Conservation (phyloP, 2,329 filamentous ascomycete genomes). For the Fusarium irregulare region DNA sequence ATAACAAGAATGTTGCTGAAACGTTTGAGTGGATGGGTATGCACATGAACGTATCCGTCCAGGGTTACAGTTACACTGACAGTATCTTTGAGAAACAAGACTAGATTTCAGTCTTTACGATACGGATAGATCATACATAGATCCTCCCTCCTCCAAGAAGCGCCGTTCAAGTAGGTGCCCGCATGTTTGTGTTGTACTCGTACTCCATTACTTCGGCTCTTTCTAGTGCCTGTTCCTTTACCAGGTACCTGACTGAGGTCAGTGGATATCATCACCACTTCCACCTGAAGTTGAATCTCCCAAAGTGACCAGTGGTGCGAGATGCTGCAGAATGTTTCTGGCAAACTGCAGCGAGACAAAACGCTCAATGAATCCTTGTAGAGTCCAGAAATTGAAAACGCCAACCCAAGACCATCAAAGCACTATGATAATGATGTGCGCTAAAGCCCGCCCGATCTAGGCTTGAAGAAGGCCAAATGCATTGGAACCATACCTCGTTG, state of each 20-base stretch:
- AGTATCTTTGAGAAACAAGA: not conserved
- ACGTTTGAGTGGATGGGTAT: constrained; percentile 26
- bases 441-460: constrained; percentile 32
- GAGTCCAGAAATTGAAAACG: constrained; percentile 3
- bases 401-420: constrained; percentile 5
- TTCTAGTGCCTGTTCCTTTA: not conserved
- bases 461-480: constrained; percentile 18
- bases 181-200: constrained; percentile 25
- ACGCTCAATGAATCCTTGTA: not conserved
- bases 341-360: constrained; percentile 1
- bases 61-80: constrained; percentile 8
- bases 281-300: constrained; percentile 40
- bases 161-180: constrained; percentile 14
- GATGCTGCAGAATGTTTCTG: constrained; percentile 10
- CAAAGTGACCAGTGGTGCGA: not conserved
- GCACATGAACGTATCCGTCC: constrained; percentile 29
- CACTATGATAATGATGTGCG: constrained; percentile 35
- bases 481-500: constrained; percentile 12
- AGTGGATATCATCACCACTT: constrained; percentile 34
- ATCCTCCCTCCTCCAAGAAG: not conserved
- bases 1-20: constrained; percentile 42
- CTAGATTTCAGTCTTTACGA: not conserved
- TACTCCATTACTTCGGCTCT: not conserved
- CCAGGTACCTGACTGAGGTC: not conserved
- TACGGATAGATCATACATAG: not conserved